Evolutionary conservation across 2,329 filamentous ascomycete genomes (phyloP).

Genomic region (Pestalotiopsis sp.): DNA sequence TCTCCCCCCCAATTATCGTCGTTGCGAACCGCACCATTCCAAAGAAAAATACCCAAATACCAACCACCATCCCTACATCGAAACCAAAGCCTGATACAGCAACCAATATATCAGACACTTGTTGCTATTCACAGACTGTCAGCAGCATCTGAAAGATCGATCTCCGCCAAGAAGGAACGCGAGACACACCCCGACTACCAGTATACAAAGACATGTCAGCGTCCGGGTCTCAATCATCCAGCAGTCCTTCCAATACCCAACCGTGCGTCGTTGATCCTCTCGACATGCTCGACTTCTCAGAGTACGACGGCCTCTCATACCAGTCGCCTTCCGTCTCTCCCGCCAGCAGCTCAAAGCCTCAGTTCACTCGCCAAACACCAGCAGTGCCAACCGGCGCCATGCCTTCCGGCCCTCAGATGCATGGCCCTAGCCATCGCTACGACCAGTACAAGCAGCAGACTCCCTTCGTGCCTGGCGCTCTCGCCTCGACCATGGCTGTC

Average conservation of each 20-base stretch:
- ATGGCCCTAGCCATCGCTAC: slow-evolving; percentile 91
- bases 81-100: slow-evolving; percentile 11
- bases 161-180: background rate
- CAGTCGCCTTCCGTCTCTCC: slow-evolving; percentile 65
- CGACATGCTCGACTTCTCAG: slow-evolving; percentile 63
- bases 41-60: background rate
- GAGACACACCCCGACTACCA: background rate
- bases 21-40: background rate
- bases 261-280: slow-evolving; percentile 47
- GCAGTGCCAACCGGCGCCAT: slow-evolving; percentile 57
- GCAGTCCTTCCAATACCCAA: slow-evolving; percentile 20
- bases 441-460: slow-evolving; percentile 95
- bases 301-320: slow-evolving; percentile 64
- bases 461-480: slow-evolving; percentile 82
- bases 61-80: background rate
- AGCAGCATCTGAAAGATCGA: background rate
- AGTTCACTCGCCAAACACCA: slow-evolving; percentile 54
- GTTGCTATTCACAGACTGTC: slow-evolving; percentile 9
- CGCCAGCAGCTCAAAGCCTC: slow-evolving; percentile 52
- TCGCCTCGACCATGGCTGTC: slow-evolving; percentile 78
- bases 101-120: slow-evolving; percentile 11
- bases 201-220: slow-evolving; percentile 13
- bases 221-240: slow-evolving; percentile 11
- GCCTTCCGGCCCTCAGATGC: slow-evolving; percentile 61
- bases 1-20: background rate